Conservation (phyloP, 1,139 yeast species). For the Pichia sp. region DNA sequence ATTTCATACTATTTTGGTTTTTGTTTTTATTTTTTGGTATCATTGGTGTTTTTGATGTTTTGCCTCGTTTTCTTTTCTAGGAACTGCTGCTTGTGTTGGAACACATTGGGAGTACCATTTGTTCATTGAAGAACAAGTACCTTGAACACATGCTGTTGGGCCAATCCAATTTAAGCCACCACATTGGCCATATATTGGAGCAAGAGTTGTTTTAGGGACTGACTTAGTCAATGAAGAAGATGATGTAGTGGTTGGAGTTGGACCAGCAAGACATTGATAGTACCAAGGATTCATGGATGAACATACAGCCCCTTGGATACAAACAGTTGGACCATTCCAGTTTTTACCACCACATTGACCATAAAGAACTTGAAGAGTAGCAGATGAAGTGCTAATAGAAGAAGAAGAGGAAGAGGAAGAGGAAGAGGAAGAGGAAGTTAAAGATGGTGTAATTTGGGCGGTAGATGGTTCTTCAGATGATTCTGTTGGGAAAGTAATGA, state of each 20-base stretch:
- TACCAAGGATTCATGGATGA: slow-evolving; percentile 13
- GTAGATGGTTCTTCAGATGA: background rate
- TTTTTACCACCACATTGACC: slow-evolving; percentile 19
- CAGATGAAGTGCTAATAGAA: background rate
- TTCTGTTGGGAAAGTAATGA: background rate
- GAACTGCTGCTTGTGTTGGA: slow-evolving; percentile 6
- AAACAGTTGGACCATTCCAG: slow-evolving; percentile 14
- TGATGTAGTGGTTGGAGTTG: slow-evolving; percentile 5
- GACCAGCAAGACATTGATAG: slow-evolving; percentile 14
- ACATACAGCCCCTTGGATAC: slow-evolving; percentile 12
- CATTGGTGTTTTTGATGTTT: background rate
- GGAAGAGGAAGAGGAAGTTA: background rate
- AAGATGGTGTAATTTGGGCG: background rate
- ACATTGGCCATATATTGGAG: slow-evolving; percentile 14
- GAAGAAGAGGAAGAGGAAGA: background rate
- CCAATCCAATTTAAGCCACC: slow-evolving; percentile 18
- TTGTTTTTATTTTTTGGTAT: background rate
- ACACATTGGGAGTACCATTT: slow-evolving; percentile 17
- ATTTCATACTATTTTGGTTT: no score
- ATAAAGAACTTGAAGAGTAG: slow-evolving; percentile 1
- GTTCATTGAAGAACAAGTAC: slow-evolving; percentile 13
- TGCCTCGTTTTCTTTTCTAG: background rate
- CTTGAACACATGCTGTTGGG: slow-evolving; percentile 12
- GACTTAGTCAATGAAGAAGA: background rate
- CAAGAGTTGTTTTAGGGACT: background rate